Conservation (phyloP, 1,284 basidiomycete genomes). For the Tilletia setariae region DNA sequence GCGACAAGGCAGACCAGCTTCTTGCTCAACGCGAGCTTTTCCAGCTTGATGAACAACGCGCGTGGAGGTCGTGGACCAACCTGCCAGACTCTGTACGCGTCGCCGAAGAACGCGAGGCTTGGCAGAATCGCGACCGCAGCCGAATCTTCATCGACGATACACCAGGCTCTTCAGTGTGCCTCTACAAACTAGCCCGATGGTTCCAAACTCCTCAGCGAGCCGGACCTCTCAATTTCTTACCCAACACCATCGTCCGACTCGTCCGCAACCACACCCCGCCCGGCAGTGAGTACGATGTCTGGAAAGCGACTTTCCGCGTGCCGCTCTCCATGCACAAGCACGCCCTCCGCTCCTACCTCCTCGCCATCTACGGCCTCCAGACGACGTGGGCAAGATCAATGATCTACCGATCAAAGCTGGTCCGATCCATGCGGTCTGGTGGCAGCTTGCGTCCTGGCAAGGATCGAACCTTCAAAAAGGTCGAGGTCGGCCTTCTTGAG, state of each 20-base stretch:
- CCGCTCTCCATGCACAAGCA: conserved; percentile 80
- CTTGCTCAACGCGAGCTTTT: conserved; percentile 23
- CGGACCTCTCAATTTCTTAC: conserved; percentile 80
- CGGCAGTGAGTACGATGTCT: conserved; percentile 83
- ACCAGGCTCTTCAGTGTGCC: conserved; percentile 34
- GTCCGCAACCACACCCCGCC: conserved; percentile 76
- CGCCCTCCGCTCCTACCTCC: conserved; percentile 80
- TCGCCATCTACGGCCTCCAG: conserved; percentile 68
- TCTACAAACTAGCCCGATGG: conserved; percentile 38
- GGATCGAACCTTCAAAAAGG: conserved; percentile 47
- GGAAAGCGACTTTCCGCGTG: conserved; percentile 88
- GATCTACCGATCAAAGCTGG: conserved; percentile 62
- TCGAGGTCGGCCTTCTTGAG: conserved; percentile 51
- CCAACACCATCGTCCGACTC: conserved; percentile 77
- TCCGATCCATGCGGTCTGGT: conserved; percentile 24
- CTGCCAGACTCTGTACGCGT: conserved; percentile 29
- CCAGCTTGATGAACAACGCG: conserved; percentile 28
- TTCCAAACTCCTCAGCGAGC: conserved; percentile 42
- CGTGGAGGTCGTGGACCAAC: conserved; percentile 42
- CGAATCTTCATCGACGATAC: conserved; percentile 48
- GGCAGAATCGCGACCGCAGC: conserved; percentile 48
- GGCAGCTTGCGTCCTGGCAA: conserved; percentile 59
- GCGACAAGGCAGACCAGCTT: background rate
- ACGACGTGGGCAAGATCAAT: conserved; percentile 92
- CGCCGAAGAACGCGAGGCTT: conserved; percentile 41